These are phyloP conservation scores for Melanogaster broomeanus DNA, from an alignment of 768 basidiomycete species.

Conservation along the genomic window DNA sequence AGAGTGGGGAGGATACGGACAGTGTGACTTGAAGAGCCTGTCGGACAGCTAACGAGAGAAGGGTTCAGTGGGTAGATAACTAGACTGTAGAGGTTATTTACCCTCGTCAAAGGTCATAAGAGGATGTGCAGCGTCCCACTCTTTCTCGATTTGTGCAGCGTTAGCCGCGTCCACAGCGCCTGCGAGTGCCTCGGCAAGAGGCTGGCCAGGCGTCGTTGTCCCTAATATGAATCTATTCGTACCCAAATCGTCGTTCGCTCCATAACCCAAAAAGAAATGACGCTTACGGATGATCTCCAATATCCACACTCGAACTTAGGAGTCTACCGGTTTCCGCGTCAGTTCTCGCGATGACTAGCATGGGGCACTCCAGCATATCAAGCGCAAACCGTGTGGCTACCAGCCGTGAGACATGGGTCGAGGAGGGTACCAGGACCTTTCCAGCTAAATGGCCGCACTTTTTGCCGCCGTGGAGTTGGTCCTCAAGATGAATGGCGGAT, in stretches of 20 bases:
- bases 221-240: slow-evolving; percentile 62
- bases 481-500: slow-evolving; percentile 89
- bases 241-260: slow-evolving; percentile 8
- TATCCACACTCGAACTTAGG: slow-evolving; percentile 81
- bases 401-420: slow-evolving; percentile 83
- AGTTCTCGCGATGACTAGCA: slow-evolving; percentile 89
- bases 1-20: slow-evolving; percentile 33
- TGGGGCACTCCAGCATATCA: slow-evolving; percentile 85
- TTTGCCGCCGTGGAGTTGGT: slow-evolving; percentile 93
- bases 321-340: slow-evolving; percentile 89
- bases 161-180: slow-evolving; percentile 67
- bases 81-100: slow-evolving; percentile 52
- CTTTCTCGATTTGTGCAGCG: slow-evolving; percentile 69
- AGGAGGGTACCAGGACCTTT: slow-evolving; percentile 90
- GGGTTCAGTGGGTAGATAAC: not conserved
- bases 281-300: slow-evolving; percentile 64
- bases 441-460: slow-evolving; percentile 93
- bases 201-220: slow-evolving; percentile 47
- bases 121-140: slow-evolving; percentile 70
- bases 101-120: slow-evolving; percentile 87
- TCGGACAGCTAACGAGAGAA: slow-evolving; percentile 21
- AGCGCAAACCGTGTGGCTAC: slow-evolving; percentile 87
- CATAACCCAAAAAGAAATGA: slow-evolving; percentile 5
- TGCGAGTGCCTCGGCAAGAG: slow-evolving; percentile 70
- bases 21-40: slow-evolving; percentile 17